Conservation (phyloP, 2,329 filamentous ascomycete genomes). For the Pyricularia pennisetigena region DNA sequence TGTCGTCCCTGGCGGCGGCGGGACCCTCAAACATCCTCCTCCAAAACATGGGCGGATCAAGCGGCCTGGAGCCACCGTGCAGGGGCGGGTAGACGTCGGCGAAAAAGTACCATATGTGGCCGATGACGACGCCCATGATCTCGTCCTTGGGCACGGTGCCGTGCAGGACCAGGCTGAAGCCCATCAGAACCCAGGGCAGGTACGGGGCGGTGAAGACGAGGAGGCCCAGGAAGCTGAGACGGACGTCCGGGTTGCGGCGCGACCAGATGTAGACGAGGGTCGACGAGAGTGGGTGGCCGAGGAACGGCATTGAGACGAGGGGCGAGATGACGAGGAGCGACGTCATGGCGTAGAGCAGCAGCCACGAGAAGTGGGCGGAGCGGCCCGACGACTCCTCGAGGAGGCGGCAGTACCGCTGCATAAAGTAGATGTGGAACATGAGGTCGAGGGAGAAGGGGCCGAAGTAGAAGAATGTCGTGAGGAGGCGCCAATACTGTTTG, state of each 20-base stretch:
- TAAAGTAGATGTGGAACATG: constrained; percentile 96
- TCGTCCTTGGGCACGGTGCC: constrained; percentile 89
- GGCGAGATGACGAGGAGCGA: constrained; percentile 76
- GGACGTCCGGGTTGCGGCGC: constrained; percentile 82
- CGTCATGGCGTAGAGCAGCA: constrained; percentile 75
- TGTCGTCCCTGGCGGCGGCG: constrained; percentile 13
- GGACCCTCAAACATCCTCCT: constrained; percentile 63
- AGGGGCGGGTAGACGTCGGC: constrained; percentile 91
- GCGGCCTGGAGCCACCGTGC: constrained; percentile 71
- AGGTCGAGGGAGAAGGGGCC: constrained; percentile 89
- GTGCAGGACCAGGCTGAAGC: constrained; percentile 84
- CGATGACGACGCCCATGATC: constrained; percentile 88
- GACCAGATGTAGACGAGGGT: constrained; percentile 98
- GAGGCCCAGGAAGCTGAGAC: constrained; percentile 79
- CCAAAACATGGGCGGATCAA: constrained; percentile 90
- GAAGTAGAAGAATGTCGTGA: constrained; percentile 96
- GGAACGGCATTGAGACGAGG: constrained; percentile 81
- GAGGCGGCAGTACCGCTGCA: constrained; percentile 89
- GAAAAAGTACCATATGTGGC: constrained; percentile 98
- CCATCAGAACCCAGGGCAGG: constrained; percentile 91
- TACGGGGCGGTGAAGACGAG: constrained; percentile 91
- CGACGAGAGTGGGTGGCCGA: constrained; percentile 87
- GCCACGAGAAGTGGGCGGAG: constrained; percentile 90
- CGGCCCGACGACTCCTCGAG: constrained; percentile 91
- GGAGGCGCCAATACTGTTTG: constrained; percentile 85